Percentiles rank a stretch among this genome's conserved stretches.
Conservation (phyloP, 768 basidiomycete species). For the Cyathus striatus region DNA sequence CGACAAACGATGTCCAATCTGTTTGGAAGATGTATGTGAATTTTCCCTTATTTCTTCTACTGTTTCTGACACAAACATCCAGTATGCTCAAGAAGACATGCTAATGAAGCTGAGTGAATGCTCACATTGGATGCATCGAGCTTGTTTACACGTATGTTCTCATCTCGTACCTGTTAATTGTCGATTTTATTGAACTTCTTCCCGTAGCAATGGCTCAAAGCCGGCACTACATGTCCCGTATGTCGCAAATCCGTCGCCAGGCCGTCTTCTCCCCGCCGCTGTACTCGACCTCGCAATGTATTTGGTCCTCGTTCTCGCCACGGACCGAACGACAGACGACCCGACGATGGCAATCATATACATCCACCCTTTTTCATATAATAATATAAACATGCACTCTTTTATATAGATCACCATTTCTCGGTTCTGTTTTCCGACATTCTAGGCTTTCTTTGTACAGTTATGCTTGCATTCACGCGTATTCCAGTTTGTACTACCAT, state of each 20-base stretch:
- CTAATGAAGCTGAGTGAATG: conserved; percentile 68
- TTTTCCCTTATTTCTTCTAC: not conserved
- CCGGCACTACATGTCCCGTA: conserved; percentile 75
- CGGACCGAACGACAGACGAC: no score
- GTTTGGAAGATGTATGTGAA: conserved; percentile 70
- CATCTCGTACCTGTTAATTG: not conserved
- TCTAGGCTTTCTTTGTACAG: no score
- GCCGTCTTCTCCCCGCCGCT: conserved; percentile 1
- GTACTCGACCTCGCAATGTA: not conserved
- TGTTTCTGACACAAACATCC: conserved; percentile 5
- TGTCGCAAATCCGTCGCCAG: conserved; percentile 62
- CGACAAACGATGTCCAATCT: conserved; percentile 78
- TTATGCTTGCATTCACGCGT: no score
- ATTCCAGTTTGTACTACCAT: no score
- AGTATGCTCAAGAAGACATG: conserved; percentile 63
- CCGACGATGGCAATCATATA: no score
- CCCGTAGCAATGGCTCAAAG: conserved; percentile 72
- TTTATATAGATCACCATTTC: no score
- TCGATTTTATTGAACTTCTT: conserved; percentile 3
- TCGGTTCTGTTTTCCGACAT: no score
- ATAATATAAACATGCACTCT: no score
- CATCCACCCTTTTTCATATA: no score
- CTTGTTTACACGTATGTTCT: conserved; percentile 62
- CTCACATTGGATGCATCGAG: conserved; percentile 76
- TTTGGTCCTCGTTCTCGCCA: no score